Conservation (phyloP, 2,329 filamentous ascomycete genomes). For the Juglanconis oblonga region DNA sequence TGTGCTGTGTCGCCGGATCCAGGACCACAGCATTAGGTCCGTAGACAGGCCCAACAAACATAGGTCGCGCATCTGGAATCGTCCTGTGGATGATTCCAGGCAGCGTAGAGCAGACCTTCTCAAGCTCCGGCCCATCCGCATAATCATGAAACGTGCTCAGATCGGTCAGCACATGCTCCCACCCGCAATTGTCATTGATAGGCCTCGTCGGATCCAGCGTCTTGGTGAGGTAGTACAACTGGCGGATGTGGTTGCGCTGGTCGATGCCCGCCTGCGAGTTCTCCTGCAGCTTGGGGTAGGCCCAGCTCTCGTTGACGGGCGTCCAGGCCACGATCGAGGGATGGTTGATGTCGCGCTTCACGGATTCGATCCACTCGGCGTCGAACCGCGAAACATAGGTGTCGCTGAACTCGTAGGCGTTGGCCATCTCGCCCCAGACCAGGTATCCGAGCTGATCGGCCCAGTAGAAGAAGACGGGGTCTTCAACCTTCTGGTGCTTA, state of each 20-base stretch:
- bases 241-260: slow-evolving; percentile 62
- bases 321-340: slow-evolving; percentile 66
- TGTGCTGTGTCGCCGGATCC: slow-evolving; percentile 51
- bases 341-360: slow-evolving; percentile 64
- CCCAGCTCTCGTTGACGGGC: slow-evolving; percentile 63
- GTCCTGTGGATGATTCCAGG: slow-evolving; percentile 45
- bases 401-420: slow-evolving; percentile 59
- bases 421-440: slow-evolving; percentile 64
- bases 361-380: slow-evolving; percentile 61
- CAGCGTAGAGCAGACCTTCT: slow-evolving; percentile 51
- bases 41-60: slow-evolving; percentile 51
- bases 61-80: slow-evolving; percentile 45
- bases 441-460: slow-evolving; percentile 59
- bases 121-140: slow-evolving; percentile 53
- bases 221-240: slow-evolving; percentile 62
- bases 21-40: slow-evolving; percentile 19
- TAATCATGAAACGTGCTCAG: slow-evolving; percentile 69
- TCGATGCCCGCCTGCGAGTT: slow-evolving; percentile 52
- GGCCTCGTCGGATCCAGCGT: slow-evolving; percentile 60
- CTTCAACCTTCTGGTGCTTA: slow-evolving; percentile 65
- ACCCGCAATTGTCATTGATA: slow-evolving; percentile 70
- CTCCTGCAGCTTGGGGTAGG: slow-evolving; percentile 55
- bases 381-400: slow-evolving; percentile 60
- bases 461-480: slow-evolving; percentile 59
- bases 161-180: slow-evolving; percentile 65